Evolutionary conservation across 495 filamentous ascomycete genomes (phyloP), one percentile per base, ranked within the genome.

Genomic region (Achaetomiella virescens): DNA sequence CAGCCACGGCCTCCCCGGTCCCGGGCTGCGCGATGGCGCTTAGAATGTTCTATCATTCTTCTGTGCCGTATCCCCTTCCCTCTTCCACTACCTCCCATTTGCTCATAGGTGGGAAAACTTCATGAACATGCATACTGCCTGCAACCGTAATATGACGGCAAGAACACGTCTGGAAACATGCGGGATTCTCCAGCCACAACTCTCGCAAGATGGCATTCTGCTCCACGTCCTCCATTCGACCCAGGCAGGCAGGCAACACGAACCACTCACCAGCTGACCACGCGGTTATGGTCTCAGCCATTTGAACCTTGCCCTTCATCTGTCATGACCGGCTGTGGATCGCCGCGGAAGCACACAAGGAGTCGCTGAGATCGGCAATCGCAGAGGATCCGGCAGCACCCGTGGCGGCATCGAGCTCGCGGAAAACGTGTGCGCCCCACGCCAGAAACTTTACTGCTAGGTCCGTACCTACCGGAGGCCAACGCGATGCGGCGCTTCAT

Each of bases 371-470:
- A 14, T 48, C 46, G 20, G 15, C 46, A 15, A 8, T n/a, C 6
- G 46, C 47, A 35, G 50, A 37, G 31, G 25, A 21, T 31, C 11
- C 36, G 24, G n/a, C 27, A 57, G 44, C n/a, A 21, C 44, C 29
- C 37, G 25, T 22, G 24, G 54, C 51, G 27, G 38, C 38, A 44
- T 58, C 44, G 47, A 36, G n/a, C 11, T 59, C 27, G 18, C 60
- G 60, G 60, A 55, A 62, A 62, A 62, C 48, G 50, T 50, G 50
- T 49, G 24, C 44, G 48, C 43, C 54, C 60, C 51, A 33, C 38
- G 41, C 22, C 36, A 41, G 47, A 59, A 48, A 43, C 29, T 45
- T 55, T 47, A 25, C 27, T 31, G 21, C 45, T 48, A 48, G 27
- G 20, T 48, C 11, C n/a, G 2, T 49, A 38, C 29, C 40, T 36